Conservation (phyloP, 805 yeast species). For the Komagataella pseudopastoris region DNA sequence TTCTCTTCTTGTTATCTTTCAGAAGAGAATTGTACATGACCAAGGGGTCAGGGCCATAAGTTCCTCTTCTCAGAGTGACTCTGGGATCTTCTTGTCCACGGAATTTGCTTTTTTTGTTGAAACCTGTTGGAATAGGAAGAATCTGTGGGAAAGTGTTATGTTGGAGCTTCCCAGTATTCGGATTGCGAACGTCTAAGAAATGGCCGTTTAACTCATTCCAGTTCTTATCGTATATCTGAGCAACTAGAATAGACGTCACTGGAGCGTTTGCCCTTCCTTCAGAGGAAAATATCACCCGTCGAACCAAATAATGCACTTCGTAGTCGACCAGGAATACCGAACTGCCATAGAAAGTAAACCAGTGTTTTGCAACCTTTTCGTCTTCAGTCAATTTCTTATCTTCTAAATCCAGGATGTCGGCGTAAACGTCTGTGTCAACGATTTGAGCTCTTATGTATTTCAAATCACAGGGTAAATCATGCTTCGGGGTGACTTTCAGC, state of each 20-base stretch:
- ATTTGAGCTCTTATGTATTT: neutral
- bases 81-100: conserved; percentile 31
- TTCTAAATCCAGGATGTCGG: neutral
- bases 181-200: neutral
- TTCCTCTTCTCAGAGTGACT: conserved; percentile 10
- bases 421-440: neutral
- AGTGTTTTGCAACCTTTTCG: neutral
- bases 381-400: neutral
- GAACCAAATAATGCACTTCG: conserved; percentile 26
- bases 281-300: conserved; percentile 19
- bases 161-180: neutral
- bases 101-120: neutral
- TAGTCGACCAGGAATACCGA: conserved; percentile 26
- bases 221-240: conserved; percentile 21
- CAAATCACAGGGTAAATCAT: neutral
- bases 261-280: conserved; percentile 1
- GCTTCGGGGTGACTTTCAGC: neutral
- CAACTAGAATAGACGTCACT: conserved; percentile 6
- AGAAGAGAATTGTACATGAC: conserved; percentile 17
- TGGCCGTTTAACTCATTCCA: conserved; percentile 20
- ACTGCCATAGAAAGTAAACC: conserved; percentile 3
- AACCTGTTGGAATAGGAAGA: neutral
- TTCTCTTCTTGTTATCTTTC: conserved; percentile 1
- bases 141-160: conserved; percentile 1
- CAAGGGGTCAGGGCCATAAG: conserved; percentile 24